A percentile compares a stretch with the other conserved stretches of the same genome.
Evolutionary conservation across 2,329 filamentous ascomycete genomes (phyloP).

Genomic region (Lomentospora prolificans): DNA sequence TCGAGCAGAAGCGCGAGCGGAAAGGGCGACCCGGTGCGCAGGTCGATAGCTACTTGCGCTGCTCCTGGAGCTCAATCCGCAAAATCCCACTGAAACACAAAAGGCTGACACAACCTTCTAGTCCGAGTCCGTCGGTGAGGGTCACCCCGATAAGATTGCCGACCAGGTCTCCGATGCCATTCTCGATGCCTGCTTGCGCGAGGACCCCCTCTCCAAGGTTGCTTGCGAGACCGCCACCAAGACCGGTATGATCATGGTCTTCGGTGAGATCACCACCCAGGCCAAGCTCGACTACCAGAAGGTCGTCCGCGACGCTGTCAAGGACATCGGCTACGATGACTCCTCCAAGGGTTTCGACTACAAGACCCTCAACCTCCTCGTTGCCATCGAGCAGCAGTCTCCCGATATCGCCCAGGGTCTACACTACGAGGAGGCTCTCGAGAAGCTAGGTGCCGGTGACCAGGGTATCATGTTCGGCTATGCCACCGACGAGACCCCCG

Average conservation of each 20-base stretch:
- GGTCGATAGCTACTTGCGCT: too few species aligned
- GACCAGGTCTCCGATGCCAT: slow-evolving; percentile 98
- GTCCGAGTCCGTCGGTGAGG: slow-evolving; percentile 84
- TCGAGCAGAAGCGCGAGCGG: too few species aligned
- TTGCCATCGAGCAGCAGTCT: slow-evolving; percentile 98
- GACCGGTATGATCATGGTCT: slow-evolving; percentile 99
- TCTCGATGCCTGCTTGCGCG: slow-evolving; percentile 90
- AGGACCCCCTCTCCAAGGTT: slow-evolving; percentile 96
- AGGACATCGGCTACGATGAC: slow-evolving; percentile 97
- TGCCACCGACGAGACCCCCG: slow-evolving; percentile 97
- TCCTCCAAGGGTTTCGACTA: slow-evolving; percentile 98
- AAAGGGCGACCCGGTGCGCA: too few species aligned
- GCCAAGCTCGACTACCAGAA: slow-evolving; percentile 95
- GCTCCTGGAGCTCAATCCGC: too few species aligned
- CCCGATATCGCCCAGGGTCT: slow-evolving; percentile 98
- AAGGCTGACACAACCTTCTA: slow-evolving; percentile 21
- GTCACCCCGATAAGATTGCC: slow-evolving; percentile 93
- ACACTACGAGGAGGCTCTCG: slow-evolving; percentile 93
- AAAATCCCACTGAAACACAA: too few species aligned
- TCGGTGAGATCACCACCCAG: slow-evolving; percentile 98
- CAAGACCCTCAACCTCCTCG: slow-evolving; percentile 98
- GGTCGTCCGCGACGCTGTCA: slow-evolving; percentile 86
- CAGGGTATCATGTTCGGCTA: slow-evolving; percentile 99
- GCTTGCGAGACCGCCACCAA: slow-evolving; percentile 99
- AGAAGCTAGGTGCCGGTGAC: slow-evolving; percentile 97